Conservation (phyloP, 108 stramenopile genomes). For the Skeletonema costatum region DNA sequence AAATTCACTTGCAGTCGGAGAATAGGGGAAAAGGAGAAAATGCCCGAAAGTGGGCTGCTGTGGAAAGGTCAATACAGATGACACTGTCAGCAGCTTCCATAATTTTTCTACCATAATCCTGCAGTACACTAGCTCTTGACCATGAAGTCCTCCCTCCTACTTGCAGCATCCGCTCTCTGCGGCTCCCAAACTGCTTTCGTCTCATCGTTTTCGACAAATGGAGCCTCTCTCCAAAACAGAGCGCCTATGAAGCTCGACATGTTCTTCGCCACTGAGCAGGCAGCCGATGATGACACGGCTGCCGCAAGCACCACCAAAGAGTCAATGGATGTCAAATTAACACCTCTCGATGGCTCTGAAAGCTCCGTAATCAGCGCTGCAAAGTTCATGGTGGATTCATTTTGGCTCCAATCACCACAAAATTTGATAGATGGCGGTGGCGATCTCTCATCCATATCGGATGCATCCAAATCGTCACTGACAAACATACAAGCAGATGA, state of each 20-base stretch:
- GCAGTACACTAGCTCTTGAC: neutral
- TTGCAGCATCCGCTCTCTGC: neutral
- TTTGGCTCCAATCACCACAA: slow-evolving; percentile 62
- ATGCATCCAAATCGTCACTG: slow-evolving; percentile 28
- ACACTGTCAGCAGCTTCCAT: too few species aligned
- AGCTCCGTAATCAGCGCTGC: slow-evolving; percentile 44
- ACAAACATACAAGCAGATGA: slow-evolving; percentile 52
- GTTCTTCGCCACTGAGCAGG: neutral
- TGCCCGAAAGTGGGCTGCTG: too few species aligned
- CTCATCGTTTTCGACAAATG: neutral
- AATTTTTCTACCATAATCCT: too few species aligned
- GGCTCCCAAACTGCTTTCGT: neutral
- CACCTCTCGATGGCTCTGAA: slow-evolving; percentile 26
- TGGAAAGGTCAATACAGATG: too few species aligned
- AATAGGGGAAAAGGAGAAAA: too few species aligned
- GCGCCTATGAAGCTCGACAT: neutral
- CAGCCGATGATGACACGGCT: neutral
- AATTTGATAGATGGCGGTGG: slow-evolving; percentile 15
- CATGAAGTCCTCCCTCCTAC: neutral
- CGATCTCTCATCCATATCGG: slow-evolving; percentile 8
- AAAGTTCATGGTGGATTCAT: slow-evolving; percentile 60
- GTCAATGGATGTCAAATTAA: slow-evolving; percentile 2
- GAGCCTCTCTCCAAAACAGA: neutral
- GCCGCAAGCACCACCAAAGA: neutral
- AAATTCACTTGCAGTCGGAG: too few species aligned